A percentile compares a stretch with the other conserved stretches of the same genome.
These are phyloP conservation scores for Tilletia indica DNA, from an alignment of 1,284 basidiomycete species.

Conservation along the genomic window DNA sequence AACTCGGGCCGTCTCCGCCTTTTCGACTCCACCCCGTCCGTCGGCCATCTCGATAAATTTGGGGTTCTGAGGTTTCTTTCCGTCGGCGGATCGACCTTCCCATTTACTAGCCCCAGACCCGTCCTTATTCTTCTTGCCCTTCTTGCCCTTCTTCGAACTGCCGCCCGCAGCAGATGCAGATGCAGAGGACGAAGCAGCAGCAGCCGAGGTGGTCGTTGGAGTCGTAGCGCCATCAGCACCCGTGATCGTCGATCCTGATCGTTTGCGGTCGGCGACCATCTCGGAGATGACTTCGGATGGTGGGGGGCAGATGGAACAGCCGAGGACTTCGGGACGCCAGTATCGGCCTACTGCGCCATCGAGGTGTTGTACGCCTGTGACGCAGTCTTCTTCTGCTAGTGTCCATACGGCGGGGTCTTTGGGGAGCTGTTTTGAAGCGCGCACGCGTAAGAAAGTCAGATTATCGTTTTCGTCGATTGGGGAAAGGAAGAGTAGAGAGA, in stretches of 20 bases:
- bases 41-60: constrained; percentile 53
- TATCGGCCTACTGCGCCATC: constrained; percentile 85
- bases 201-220: background rate
- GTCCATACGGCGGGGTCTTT: constrained; percentile 69
- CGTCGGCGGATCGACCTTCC: constrained; percentile 33
- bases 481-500: background rate
- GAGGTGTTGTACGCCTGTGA: constrained; percentile 76
- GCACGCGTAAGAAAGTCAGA: too few relatives aligned
- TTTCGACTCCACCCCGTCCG: constrained; percentile 44
- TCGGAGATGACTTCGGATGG: constrained; percentile 27
- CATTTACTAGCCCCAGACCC: constrained; percentile 27
- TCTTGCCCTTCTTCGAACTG: constrained; percentile 5
- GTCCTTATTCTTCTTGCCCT: constrained; percentile 24
- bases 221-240: background rate
- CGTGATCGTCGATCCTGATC: constrained; percentile 4
- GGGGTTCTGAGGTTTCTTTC: constrained; percentile 41
- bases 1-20: constrained; percentile 46
- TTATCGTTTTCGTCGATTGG: too few relatives aligned
- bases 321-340: constrained; percentile 84
- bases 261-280: constrained; percentile 18
- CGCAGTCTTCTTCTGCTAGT: constrained; percentile 81
- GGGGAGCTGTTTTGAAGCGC: constrained; percentile 40
- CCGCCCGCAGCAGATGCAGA: too few relatives aligned
- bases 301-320: constrained; percentile 59
- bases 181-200: too few relatives aligned